Conservation (phyloP, 768 basidiomycete species). For the Kwoniella dendrophila region DNA sequence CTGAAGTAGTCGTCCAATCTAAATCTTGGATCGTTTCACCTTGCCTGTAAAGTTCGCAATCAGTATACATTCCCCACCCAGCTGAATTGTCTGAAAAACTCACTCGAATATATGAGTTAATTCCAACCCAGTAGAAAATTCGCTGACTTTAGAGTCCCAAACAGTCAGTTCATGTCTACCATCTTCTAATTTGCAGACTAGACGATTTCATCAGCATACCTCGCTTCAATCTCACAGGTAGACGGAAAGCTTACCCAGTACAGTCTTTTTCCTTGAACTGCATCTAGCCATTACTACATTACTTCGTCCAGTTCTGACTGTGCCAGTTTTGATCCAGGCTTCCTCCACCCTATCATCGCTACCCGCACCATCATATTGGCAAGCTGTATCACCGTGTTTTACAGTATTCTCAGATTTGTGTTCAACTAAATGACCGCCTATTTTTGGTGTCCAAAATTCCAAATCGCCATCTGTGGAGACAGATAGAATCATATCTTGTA, state of each 20-base stretch:
- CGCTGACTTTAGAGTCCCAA: slow-evolving; percentile 93
- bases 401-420: background rate
- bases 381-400: slow-evolving; percentile 19
- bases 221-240: background rate
- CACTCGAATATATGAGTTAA: slow-evolving; percentile 68
- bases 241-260: slow-evolving; percentile 65
- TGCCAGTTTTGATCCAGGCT: slow-evolving; percentile 59
- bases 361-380: slow-evolving; percentile 60
- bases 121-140: slow-evolving; percentile 88
- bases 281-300: slow-evolving; percentile 74
- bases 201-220: background rate
- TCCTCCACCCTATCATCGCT: slow-evolving; percentile 44
- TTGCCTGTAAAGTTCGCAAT: background rate
- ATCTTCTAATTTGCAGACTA: slow-evolving; percentile 66
- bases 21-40: slow-evolving; percentile 67
- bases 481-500: slow-evolving; percentile 72
- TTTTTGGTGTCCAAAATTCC: slow-evolving; percentile 80
- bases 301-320: slow-evolving; percentile 67
- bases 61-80: background rate
- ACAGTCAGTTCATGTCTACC: slow-evolving; percentile 79
- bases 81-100: slow-evolving; percentile 58
- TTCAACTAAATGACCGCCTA: slow-evolving; percentile 37
- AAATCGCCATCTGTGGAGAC: slow-evolving; percentile 75
- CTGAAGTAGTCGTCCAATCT: slow-evolving; percentile 91
- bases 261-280: slow-evolving; percentile 90